Evolutionary conservation across 441 rosid genomes (phyloP).

Genomic region (Bruguiera hainesii): DNA sequence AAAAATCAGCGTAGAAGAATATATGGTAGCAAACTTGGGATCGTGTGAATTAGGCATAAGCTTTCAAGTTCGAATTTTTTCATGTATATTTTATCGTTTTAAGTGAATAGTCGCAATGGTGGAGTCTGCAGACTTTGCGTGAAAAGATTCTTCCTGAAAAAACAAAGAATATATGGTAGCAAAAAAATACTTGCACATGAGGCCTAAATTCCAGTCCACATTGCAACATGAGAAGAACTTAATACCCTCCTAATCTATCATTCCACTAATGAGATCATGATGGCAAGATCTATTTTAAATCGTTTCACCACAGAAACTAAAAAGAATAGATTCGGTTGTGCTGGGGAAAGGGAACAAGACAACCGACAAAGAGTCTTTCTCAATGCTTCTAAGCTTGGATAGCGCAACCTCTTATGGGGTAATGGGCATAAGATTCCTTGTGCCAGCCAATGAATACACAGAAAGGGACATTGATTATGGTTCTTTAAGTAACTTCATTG

Average conservation of each 20-base stretch:
- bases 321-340: constrained; percentile 27
- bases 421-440: constrained; percentile 34
- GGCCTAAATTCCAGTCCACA: constrained; percentile 15
- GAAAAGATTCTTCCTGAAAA: no score
- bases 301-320: background rate
- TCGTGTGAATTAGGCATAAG: no score
- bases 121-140: no score
- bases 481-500: background rate
- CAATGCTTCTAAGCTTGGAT: constrained; percentile 23
- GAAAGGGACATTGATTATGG: background rate
- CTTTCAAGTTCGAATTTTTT: no score
- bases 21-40: constrained; percentile 5
- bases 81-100: no score
- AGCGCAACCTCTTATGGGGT: constrained; percentile 25
- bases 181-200: constrained; percentile 32
- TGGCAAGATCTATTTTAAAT: constrained; percentile 12
- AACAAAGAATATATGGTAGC: background rate
- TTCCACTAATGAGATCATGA: constrained; percentile 20
- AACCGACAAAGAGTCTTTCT: background rate
- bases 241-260: constrained; percentile 19
- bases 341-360: constrained; percentile 22
- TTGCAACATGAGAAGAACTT: constrained; percentile 16
- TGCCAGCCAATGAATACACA: constrained; percentile 30
- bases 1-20: background rate
- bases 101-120: no score